Conservation (phyloP, 1,284 basidiomycete species). For the Fomitopsis pinicola region DNA sequence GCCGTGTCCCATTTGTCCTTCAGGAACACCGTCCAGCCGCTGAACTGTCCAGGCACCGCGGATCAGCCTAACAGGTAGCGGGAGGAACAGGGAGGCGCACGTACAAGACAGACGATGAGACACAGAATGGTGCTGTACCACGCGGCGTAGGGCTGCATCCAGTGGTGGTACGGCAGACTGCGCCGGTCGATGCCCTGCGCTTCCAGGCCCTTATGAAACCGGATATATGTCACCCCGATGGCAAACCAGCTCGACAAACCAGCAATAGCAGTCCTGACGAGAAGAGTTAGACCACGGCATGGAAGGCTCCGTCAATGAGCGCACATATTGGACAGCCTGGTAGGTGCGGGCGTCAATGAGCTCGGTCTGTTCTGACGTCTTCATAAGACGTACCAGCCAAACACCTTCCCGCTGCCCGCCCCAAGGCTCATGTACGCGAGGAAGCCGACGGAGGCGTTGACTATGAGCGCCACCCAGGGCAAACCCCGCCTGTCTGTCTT, state of each 20-base stretch:
- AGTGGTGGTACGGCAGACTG: constrained; percentile 61
- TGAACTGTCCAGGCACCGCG: constrained; percentile 44
- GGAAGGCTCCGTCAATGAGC: background rate
- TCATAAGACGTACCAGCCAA: constrained; percentile 33
- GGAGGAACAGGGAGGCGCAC: constrained; percentile 26
- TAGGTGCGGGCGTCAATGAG: no score
- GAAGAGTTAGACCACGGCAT: background rate
- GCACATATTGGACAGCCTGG: background rate
- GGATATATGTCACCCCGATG: constrained; percentile 75
- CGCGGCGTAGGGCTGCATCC: constrained; percentile 67
- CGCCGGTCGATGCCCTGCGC: constrained; percentile 69
- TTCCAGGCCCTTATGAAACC: constrained; percentile 74
- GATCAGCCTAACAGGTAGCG: background rate
- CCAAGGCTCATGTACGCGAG: constrained; percentile 70
- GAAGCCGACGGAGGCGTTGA: constrained; percentile 65
- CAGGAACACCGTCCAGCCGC: constrained; percentile 75
- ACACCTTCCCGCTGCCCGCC: constrained; percentile 60
- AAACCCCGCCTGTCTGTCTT: constrained; percentile 68
- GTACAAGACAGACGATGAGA: constrained; percentile 63
- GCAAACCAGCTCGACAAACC: constrained; percentile 83
- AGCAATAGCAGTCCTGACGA: constrained; percentile 44
- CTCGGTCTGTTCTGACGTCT: background rate
- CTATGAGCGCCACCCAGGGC: constrained; percentile 67
- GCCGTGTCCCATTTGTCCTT: constrained; percentile 55
- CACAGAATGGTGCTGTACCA: constrained; percentile 58